phyloP scores from a whole-genome alignment of 768 basidiomycete species.

The Auricularia auricula-judae region DNA sequence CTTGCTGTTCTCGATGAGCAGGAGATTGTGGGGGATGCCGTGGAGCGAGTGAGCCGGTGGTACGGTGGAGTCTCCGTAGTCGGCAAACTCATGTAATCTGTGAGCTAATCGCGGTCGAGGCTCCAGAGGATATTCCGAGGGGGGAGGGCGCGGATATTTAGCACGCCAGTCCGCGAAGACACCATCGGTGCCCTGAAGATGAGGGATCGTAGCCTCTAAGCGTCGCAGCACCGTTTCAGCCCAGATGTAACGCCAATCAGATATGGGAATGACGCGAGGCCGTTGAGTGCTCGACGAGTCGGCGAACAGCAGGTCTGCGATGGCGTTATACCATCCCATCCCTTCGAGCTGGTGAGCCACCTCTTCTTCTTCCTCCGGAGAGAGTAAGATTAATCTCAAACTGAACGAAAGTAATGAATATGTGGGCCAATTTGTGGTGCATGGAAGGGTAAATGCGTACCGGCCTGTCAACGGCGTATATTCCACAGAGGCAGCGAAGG shows the following conservation, averaged over 20 bases:
- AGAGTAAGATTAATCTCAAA: slow-evolving; percentile 79
- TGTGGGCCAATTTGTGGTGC: not conserved
- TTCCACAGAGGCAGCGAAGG: slow-evolving; percentile 63
- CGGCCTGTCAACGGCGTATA: slow-evolving; percentile 75
- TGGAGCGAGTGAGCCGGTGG: slow-evolving; percentile 46
- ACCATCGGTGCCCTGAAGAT: slow-evolving; percentile 48
- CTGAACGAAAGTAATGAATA: slow-evolving; percentile 24
- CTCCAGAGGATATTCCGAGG: slow-evolving; percentile 65
- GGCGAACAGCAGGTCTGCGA: slow-evolving; percentile 61
- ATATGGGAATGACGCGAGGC: slow-evolving; percentile 50
- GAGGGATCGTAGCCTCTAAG: slow-evolving; percentile 65
- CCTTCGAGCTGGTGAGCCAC: slow-evolving; percentile 74
- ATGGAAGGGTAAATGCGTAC: slow-evolving; percentile 23
- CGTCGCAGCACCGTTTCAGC: slow-evolving; percentile 65
- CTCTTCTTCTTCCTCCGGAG: slow-evolving; percentile 86
- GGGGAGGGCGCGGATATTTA: slow-evolving; percentile 60
- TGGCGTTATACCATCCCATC: slow-evolving; percentile 76
- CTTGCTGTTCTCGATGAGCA: slow-evolving; percentile 80
- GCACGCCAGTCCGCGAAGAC: slow-evolving; percentile 42
- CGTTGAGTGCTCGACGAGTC: slow-evolving; percentile 34
- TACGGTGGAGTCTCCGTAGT: slow-evolving; percentile 31
- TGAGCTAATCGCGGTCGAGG: slow-evolving; percentile 75
- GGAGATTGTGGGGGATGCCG: slow-evolving; percentile 81
- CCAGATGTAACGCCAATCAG: slow-evolving; percentile 89
- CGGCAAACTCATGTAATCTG: slow-evolving; percentile 40